Percentiles rank a stretch among this genome's conserved stretches.
phyloP scores from a whole-genome alignment of 2,329 filamentous ascomycete genomes.

The Aspergillus ochraceoroseus region DNA sequence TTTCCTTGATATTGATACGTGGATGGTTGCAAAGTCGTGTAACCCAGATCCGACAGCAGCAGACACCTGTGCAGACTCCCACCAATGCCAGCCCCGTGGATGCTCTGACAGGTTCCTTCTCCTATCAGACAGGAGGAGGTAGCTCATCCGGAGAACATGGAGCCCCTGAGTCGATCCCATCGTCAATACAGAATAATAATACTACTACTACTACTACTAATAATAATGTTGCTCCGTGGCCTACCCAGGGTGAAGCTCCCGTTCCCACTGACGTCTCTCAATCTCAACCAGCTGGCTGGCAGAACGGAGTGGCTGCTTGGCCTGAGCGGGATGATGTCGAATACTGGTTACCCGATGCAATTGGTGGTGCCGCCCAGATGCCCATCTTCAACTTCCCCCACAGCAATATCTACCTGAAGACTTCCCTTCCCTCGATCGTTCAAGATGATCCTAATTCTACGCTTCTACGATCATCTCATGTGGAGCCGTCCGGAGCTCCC shows the following conservation, averaged over 20 bases:
- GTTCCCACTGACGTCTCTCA: conserved; percentile 25
- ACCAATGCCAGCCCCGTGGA: neutral
- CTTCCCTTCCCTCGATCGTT: conserved; percentile 34
- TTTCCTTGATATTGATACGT: too few relatives aligned
- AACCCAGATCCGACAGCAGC: conserved; percentile 37
- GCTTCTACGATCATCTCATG: conserved; percentile 20
- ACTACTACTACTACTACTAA: too few relatives aligned
- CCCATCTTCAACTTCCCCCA: conserved; percentile 33
- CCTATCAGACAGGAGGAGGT: too few relatives aligned
- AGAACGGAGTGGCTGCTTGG: conserved; percentile 24
- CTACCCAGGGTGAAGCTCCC: conserved; percentile 19
- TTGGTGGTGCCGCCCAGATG: conserved; percentile 33
- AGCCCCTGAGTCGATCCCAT: too few relatives aligned
- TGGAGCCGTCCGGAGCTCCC: conserved; percentile 1
- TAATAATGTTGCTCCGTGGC: conserved; percentile 22
- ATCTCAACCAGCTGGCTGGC: conserved; percentile 22
- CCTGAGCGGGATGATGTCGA: conserved; percentile 30
- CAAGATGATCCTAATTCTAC: conserved; percentile 23
- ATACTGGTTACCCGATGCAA: conserved; percentile 36
- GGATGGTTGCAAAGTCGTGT: conserved; percentile 29
- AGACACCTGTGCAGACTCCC: conserved; percentile 22
- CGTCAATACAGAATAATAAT: too few relatives aligned
- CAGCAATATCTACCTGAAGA: conserved; percentile 36
- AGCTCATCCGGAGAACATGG: too few relatives aligned
- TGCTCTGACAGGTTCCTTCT: too few relatives aligned